A percentile compares a stretch with the other conserved stretches of the same genome.
phyloP scores from a whole-genome alignment of 257 asterid species.

The Jacaranda copaia region DNA sequence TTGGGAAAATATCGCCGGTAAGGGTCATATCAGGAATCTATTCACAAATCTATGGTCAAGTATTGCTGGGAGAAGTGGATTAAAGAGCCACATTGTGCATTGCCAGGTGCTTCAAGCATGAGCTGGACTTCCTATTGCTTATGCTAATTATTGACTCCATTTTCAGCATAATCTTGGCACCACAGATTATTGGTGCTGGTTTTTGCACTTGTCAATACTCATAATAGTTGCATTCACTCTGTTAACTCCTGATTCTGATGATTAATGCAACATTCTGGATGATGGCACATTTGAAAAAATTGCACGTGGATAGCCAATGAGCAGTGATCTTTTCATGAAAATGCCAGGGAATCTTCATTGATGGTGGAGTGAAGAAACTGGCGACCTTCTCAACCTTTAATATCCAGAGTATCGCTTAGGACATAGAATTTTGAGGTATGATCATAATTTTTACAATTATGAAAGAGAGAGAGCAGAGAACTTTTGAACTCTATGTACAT shows the following conservation, averaged over 20 bases:
- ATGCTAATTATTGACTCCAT: neutral
- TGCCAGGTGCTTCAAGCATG: slow-evolving; percentile 73
- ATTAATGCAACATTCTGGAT: slow-evolving; percentile 28
- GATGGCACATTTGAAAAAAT: slow-evolving; percentile 25
- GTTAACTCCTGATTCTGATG: neutral
- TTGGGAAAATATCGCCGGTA: slow-evolving; percentile 62
- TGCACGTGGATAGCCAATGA: slow-evolving; percentile 9
- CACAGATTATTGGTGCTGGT: slow-evolving; percentile 24
- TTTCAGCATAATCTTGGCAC: neutral
- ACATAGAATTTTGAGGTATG: slow-evolving; percentile 38
- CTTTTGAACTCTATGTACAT: slow-evolving; percentile 42
- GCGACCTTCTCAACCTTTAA: slow-evolving; percentile 17
- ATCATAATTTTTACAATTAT: slow-evolving; percentile 41
- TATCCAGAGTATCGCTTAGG: slow-evolving; percentile 27
- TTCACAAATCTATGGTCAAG: slow-evolving; percentile 70
- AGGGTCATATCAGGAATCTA: slow-evolving; percentile 55
- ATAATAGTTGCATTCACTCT: slow-evolving; percentile 4
- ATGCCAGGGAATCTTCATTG: too few species aligned
- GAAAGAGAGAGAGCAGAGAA: slow-evolving; percentile 33
- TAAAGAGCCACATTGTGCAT: slow-evolving; percentile 73
- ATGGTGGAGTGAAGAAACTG: neutral
- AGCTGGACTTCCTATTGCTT: neutral
- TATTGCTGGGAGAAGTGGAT: slow-evolving; percentile 67
- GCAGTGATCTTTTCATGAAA: too few species aligned
- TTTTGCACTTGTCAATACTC: slow-evolving; percentile 25